Conservation (phyloP, 2,329 filamentous ascomycete genomes). For the Helicocarpus griseus region DNA sequence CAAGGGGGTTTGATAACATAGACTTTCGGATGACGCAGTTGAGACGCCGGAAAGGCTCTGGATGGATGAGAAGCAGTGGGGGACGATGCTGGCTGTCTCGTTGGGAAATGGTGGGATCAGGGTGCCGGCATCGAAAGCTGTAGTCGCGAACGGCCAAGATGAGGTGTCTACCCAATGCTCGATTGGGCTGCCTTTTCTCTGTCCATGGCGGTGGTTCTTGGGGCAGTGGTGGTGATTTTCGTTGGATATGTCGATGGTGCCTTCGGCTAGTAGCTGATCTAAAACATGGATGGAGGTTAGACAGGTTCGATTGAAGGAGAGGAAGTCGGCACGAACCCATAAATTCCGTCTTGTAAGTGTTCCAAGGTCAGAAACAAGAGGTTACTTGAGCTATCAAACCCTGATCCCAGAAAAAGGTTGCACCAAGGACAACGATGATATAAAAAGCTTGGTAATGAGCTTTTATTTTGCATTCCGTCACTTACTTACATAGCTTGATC, state of each 20-base stretch:
- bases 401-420: no score
- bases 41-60: constrained; percentile 1
- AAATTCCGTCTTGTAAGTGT: no score
- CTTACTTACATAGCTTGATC: no score
- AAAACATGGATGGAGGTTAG: neutral
- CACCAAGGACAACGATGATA: no score
- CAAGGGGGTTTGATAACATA: neutral
- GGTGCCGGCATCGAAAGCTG: neutral
- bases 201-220: neutral
- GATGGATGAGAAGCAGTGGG: constrained; percentile 2
- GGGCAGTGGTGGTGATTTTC: neutral
- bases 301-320: neutral
- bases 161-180: constrained; percentile 4
- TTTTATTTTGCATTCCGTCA: no score
- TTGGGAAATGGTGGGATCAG: constrained; percentile 2
- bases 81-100: constrained; percentile 1
- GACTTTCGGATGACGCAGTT: neutral
- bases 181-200: constrained; percentile 1
- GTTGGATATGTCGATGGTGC: neutral
- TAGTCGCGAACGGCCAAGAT: neutral
- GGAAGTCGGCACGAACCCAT: neutral
- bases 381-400: no score
- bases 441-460: no score
- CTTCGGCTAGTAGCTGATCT: neutral
- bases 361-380: no score